Evolutionary conservation across 176 grass and related monocot species (phyloP).

Genomic region (Aegilops speltoides): DNA sequence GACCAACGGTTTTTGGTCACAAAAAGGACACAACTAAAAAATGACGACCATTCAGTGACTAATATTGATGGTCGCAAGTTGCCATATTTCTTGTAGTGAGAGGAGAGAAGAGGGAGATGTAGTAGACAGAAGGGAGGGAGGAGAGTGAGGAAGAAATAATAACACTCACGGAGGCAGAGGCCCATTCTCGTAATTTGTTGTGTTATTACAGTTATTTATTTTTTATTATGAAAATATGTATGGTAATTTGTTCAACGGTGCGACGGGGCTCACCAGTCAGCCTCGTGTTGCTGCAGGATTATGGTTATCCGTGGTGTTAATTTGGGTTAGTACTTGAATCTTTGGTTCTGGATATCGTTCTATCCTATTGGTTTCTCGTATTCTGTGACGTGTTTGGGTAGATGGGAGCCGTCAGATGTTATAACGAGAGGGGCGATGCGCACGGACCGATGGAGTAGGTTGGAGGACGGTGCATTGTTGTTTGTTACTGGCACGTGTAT

Average conservation of each 20-base stretch:
- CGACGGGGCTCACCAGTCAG: neutral
- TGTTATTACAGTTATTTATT: neutral
- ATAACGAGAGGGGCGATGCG: neutral
- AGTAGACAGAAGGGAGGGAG: neutral
- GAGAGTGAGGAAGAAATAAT: neutral
- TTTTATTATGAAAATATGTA: neutral
- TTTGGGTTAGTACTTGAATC: neutral
- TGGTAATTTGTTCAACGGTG: neutral
- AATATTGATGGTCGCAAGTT: too few relatives aligned
- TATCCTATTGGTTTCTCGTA: neutral
- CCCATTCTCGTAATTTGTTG: neutral
- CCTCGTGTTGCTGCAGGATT: neutral
- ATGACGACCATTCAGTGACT: too few relatives aligned
- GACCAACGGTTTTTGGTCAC: too few relatives aligned
- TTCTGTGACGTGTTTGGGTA: neutral
- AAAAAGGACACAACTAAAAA: too few relatives aligned
- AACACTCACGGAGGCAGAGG: neutral
- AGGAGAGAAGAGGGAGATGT: slow-evolving; percentile 12
- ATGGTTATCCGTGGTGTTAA: neutral
- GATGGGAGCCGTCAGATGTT: neutral
- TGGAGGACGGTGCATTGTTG: too few relatives aligned
- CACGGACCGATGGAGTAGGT: neutral
- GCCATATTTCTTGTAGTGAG: neutral
- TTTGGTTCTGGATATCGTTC: neutral
- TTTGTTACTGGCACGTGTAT: neutral